Evolutionary conservation across 2,329 filamentous ascomycete species (phyloP), one percentile per base, ranked within the genome.

Genomic region (Fusarium napiforme): DNA sequence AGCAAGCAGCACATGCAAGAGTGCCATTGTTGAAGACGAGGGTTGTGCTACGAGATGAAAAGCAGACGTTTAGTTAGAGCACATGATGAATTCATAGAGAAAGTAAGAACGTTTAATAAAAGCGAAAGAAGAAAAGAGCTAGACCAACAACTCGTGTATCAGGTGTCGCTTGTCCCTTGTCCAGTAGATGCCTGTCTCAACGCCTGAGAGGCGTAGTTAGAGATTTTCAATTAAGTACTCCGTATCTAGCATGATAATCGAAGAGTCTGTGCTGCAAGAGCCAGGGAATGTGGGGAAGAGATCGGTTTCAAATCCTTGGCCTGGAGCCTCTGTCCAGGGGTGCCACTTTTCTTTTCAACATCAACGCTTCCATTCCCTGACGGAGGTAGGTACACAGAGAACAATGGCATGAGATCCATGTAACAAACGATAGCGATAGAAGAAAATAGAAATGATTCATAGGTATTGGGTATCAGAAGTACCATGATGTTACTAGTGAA

Each of bases 291-390:
- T 72, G 69, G 55, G 47, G 67, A 49, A 55, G 62, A 67, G 70
- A 73, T 74, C 67, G 67, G 71, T 72, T 73, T 73, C 62, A 47
- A 70, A 53, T 68, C 55, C 55, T 68, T 59, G 62, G 45, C 30
- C 56, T 45, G 36, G 62, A 67, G 67, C 55, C 61, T 74, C 58
- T 57, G 46, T 37, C 42, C 56, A 56, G 63, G 55, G 45, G 71
- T 34, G 2, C 71, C 71, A 72, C 71, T 50, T 65, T 71, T 70
- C 46, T 58, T 42, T 50, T 46, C 46, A 45, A 46, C 68, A 52
- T 53, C 49, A 40, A 53, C 19, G 23, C 30, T 60, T 45, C 28
- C 28, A 28, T 28, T 37, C 39, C 52, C 55, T 50, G 21, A 32
- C 16, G 42, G 19, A 16, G 47, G 39, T 32, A 57, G 42, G 18